phyloP scores from a whole-genome alignment of 2,329 filamentous ascomycete species.

The Aureobasidium sp. region DNA sequence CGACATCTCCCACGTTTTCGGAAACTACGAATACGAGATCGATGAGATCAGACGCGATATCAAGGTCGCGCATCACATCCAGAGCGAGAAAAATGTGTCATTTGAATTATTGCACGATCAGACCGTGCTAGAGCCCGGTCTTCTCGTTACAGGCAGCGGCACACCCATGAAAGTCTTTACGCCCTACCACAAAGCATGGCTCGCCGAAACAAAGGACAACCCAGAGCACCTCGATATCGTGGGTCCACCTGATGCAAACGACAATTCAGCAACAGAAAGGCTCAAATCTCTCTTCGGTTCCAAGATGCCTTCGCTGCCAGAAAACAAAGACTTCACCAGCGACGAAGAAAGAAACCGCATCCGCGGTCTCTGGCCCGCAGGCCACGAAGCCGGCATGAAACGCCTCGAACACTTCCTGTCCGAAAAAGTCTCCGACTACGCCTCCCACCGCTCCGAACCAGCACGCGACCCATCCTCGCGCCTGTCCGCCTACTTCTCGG shows the following conservation, averaged over 20 bases:
- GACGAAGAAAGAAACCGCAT: slow-evolving; percentile 36
- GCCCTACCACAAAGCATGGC: slow-evolving; percentile 44
- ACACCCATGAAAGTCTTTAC: slow-evolving; percentile 48
- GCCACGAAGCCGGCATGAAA: slow-evolving; percentile 37
- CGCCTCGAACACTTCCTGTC: slow-evolving; percentile 36
- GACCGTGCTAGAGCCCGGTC: slow-evolving; percentile 42
- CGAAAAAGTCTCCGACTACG: slow-evolving; percentile 32
- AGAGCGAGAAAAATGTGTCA: slow-evolving; percentile 31
- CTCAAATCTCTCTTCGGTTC: slow-evolving; percentile 54
- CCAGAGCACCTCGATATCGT: slow-evolving; percentile 39
- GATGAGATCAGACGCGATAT: slow-evolving; percentile 42
- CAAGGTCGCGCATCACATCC: slow-evolving; percentile 34
- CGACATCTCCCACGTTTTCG: slow-evolving; percentile 41
- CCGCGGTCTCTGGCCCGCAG: slow-evolving; percentile 40
- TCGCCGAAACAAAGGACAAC: slow-evolving; percentile 36
- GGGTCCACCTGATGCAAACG: slow-evolving; percentile 37
- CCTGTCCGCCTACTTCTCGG: slow-evolving; percentile 40
- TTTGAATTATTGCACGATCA: slow-evolving; percentile 45
- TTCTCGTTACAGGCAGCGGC: slow-evolving; percentile 35
- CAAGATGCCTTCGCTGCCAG: slow-evolving; percentile 32
- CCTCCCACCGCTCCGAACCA: slow-evolving; percentile 37
- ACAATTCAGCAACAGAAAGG: slow-evolving; percentile 38
- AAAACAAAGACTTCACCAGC: slow-evolving; percentile 36
- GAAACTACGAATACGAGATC: slow-evolving; percentile 42
- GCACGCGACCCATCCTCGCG: slow-evolving; percentile 37